Evolutionary conservation across 495 filamentous ascomycete genomes (phyloP).

Genomic region (Podospora anserina): DNA sequence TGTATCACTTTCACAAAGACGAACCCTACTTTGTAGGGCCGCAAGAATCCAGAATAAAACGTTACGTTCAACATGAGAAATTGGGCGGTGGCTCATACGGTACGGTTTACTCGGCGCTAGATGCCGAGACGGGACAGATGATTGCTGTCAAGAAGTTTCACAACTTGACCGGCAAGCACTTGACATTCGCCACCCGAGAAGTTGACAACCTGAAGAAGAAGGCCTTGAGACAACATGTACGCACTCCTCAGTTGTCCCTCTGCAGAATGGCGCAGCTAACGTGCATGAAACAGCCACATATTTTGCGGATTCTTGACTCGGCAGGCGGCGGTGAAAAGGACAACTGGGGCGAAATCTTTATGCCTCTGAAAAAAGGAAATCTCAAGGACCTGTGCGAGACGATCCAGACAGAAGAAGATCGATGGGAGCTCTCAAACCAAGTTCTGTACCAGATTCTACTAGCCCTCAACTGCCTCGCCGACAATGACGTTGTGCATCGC

Average conservation of each 20-base stretch:
- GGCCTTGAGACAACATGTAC: conserved; percentile 28
- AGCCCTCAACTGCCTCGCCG: conserved; percentile 32
- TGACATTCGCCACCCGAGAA: conserved; percentile 32
- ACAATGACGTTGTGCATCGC: conserved; percentile 66
- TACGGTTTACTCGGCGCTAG: conserved; percentile 29
- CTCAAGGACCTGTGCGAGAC: conserved; percentile 24
- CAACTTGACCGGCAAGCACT: conserved; percentile 30
- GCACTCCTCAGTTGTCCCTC: background rate
- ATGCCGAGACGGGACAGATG: conserved; percentile 24
- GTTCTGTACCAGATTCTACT: conserved; percentile 37
- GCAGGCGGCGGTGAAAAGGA: conserved; percentile 16
- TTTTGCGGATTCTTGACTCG: conserved; percentile 29
- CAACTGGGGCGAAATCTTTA: conserved; percentile 35
- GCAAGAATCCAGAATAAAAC: conserved; percentile 17
- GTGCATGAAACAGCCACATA: conserved; percentile 18
- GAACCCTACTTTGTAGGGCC: conserved; percentile 29
- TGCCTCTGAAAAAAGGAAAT: conserved; percentile 33
- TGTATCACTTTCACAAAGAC: conserved; percentile 25
- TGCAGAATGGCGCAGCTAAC: background rate
- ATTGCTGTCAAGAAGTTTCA: conserved; percentile 39
- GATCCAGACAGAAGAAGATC: background rate
- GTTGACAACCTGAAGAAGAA: conserved; percentile 30
- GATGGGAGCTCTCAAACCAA: conserved; percentile 12
- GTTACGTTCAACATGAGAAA: conserved; percentile 24
- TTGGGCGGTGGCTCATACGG: conserved; percentile 35